A percentile compares a stretch with the other conserved stretches of the same genome.
Evolutionary conservation across 176 grass and related monocot species (phyloP).

Genomic region (Ampelocalamus luodianensis): DNA sequence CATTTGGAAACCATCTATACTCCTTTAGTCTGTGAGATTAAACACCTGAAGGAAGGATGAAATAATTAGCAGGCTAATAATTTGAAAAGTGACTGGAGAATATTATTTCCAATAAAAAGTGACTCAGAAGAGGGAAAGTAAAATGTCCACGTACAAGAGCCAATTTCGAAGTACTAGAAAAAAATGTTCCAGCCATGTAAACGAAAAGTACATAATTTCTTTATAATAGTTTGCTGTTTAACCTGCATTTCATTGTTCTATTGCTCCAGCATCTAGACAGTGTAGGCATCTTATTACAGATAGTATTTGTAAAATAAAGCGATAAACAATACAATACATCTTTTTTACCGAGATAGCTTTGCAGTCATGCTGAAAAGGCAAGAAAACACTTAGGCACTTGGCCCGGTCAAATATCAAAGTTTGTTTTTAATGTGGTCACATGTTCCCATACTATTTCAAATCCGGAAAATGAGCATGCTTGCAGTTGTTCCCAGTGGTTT

Average conservation of each 20-base stretch:
- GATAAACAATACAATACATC: neutral
- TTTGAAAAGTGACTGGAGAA: neutral
- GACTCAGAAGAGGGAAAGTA: neutral
- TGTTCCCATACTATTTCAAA: conserved; percentile 25
- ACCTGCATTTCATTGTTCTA: conserved; percentile 5
- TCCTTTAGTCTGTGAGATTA: conserved; percentile 50
- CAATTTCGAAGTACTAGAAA: neutral
- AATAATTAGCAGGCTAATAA: conserved; percentile 33
- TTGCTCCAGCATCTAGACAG: conserved; percentile 17
- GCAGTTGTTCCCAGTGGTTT: conserved; percentile 13
- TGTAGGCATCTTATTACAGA: conserved; percentile 10
- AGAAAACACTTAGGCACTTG: neutral
- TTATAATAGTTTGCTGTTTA: conserved; percentile 2
- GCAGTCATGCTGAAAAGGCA: neutral
- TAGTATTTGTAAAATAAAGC: conserved; percentile 8
- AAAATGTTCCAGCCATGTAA: neutral
- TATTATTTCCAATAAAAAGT: neutral
- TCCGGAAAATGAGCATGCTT: conserved; percentile 1
- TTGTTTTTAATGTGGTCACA: neutral
- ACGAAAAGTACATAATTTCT: neutral
- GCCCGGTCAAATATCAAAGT: conserved; percentile 25
- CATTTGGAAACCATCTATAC: conserved; percentile 46
- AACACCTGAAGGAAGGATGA: conserved; percentile 51
- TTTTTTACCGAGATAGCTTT: neutral
- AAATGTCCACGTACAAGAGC: conserved; percentile 29